phyloP scores from a whole-genome alignment of 441 rosid species.

The Biscutella laevigata region DNA sequence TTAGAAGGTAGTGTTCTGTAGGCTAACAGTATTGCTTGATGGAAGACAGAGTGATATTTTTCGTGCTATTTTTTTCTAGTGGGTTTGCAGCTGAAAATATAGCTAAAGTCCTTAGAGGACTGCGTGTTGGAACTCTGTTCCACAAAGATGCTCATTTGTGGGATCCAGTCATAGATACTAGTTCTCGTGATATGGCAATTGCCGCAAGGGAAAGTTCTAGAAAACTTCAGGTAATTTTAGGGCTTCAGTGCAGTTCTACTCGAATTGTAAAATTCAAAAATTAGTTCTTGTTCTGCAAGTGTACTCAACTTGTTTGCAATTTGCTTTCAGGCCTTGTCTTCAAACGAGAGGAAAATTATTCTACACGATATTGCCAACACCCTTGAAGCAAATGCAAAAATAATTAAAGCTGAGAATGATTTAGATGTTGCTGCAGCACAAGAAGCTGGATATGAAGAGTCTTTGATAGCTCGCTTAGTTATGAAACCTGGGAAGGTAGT shows the following conservation, averaged over 20 bases:
- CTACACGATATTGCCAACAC: conserved; percentile 73
- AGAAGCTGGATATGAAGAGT: conserved; percentile 61
- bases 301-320: conserved; percentile 7
- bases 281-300: not conserved
- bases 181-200: conserved; percentile 88
- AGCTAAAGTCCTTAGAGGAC: conserved; percentile 76
- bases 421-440: conserved; percentile 80
- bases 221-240: conserved; percentile 66
- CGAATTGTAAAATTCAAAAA: not conserved
- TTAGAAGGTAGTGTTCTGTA: no score
- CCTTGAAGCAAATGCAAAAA: conserved; percentile 63
- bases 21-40: no score
- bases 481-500: conserved; percentile 89
- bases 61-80: conserved; percentile 40
- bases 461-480: conserved; percentile 73
- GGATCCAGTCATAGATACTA: conserved; percentile 44
- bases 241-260: not conserved
- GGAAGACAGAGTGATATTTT: not conserved
- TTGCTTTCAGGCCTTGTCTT: conserved; percentile 63
- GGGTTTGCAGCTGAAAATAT: conserved; percentile 76
- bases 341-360: conserved; percentile 63
- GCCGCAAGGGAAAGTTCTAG: conserved; percentile 96
- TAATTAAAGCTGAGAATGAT: conserved; percentile 64
- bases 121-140: conserved; percentile 79
- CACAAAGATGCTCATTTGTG: conserved; percentile 81